phyloP scores from a whole-genome alignment of 2,329 filamentous ascomycete genomes.

The Apiospora malaysiana region DNA sequence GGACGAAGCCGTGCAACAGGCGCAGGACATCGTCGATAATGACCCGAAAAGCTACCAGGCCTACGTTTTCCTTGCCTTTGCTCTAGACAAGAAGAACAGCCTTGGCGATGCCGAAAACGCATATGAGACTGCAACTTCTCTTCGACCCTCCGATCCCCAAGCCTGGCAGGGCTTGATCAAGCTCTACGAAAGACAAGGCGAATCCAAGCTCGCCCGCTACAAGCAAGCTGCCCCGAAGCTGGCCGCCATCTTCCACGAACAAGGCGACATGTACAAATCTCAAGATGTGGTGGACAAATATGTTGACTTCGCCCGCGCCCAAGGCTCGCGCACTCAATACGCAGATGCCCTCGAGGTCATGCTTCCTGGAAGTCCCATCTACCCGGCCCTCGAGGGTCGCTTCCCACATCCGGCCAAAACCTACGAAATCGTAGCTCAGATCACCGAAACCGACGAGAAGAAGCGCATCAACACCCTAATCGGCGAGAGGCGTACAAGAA shows the following conservation, averaged over 20 bases:
- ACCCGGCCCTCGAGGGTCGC: conserved; percentile 81
- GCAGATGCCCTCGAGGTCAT: conserved; percentile 77
- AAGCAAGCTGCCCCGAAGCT: conserved; percentile 74
- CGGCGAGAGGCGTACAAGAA: conserved; percentile 82
- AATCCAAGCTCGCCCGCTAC: conserved; percentile 74
- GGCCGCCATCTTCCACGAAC: conserved; percentile 74
- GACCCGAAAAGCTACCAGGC: conserved; percentile 85
- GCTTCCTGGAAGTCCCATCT: conserved; percentile 81
- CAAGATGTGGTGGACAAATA: conserved; percentile 81
- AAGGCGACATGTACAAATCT: conserved; percentile 67
- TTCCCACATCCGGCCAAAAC: conserved; percentile 80
- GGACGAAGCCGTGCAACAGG: conserved; percentile 74
- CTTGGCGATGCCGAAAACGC: conserved; percentile 75
- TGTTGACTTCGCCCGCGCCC: conserved; percentile 71
- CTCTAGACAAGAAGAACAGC: conserved; percentile 76
- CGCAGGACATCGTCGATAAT: conserved; percentile 70
- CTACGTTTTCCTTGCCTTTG: conserved; percentile 88
- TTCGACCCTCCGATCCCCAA: conserved; percentile 78
- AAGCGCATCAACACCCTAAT: conserved; percentile 90
- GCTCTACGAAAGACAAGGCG: conserved; percentile 80
- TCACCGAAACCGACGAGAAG: conserved; percentile 85
- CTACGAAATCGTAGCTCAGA: conserved; percentile 81
- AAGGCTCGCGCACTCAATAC: conserved; percentile 76
- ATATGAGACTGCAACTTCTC: conserved; percentile 73
- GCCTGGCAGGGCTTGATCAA: conserved; percentile 90